Evolutionary conservation across 805 yeast species (phyloP), one percentile per base, ranked within the genome.

Genomic region (Candida fluviatilis): DNA sequence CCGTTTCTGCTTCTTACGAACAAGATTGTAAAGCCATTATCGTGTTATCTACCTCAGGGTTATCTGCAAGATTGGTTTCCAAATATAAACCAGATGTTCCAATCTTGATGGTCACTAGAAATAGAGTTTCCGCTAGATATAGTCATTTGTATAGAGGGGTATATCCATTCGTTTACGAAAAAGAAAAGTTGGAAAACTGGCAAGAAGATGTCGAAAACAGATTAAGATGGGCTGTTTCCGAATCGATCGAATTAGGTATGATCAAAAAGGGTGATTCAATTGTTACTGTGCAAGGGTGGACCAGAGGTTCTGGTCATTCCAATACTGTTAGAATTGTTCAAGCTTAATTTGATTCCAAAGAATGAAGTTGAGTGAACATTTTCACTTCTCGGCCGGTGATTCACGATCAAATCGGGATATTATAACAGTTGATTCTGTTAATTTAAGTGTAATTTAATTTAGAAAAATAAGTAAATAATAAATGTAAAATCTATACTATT

Each of bases 61-160:
- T 80, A 54, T 87, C 98, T 50, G 93, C 97, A 41, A 89, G 98
- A 78, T 80, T 91, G 62, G 84, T 89, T 52, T 85, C 99, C 58
- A 93, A 93, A 78, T 93, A 89, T 79, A 87, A 96, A 78, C 99
- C 99, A 60, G 78, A 84, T 67, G 85, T 91, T 64, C 99, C 99
- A 61, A 86, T 91, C 64, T 80, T 93, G 71, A 88, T 91, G 96
- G 93, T 93, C 52, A 93, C 99, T 58, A 87, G 99, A 81, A 88
- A 89, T 76, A 80, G 76, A 59, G 75, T 81, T 64, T 80, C 96
- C 49, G 96, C 98, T 45, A 87, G 97, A 76, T 89, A 80, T 75
- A 80, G 91, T 52, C 99, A 93, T 75, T 78, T 93, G 66, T 88
- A 86, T 78, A 84, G 99, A 74, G 99, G 99, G 70, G 98, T 93